Base-by-base conservation (phyloP, 1,139 yeast species). In the Nadsonia commutata region DNA sequence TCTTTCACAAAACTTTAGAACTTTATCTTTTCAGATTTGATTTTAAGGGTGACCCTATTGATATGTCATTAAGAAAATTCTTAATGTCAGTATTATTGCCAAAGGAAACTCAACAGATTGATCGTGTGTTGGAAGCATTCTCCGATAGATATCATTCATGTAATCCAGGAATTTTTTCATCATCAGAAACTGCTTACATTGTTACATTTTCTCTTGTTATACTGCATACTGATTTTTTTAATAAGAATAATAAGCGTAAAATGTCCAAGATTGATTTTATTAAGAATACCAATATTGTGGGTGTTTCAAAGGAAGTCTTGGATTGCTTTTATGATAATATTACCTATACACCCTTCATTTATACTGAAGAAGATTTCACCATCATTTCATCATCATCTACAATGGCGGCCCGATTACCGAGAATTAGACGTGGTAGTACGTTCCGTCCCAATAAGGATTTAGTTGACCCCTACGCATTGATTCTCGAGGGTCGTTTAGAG, bases 71-170 rank as follows among this genome's bases (percentile, higher is more conserved):
- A 42, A 60, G 88, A 39, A 71, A 70, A 51, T 67, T 79, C 42
- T 58, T 80, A 38, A 66, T 76, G 63, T 61, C 67, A 41, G 68
- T 74, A 42, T 72, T 72, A 44, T 59, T 80, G 20, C 86, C 88
- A 0, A 69, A 66, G 48, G 88, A 80, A 55, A 65, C 83, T 0
- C 86, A 79, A 55, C 85, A 80, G 53, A 79, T 79, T 44, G 86
- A 80, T 52, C 64, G 84, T 40, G 68, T 77, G 2, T 58, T 80
- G 40, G 72, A 70, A 43, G 68, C 70, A 21, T 78, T 79, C 58
- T 70, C 80, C 6, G 56, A 56, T 23, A 64, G 70, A 18, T 79
- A 68, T 53, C 60, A 64, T 44, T 57, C 60, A 41, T 64, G 67
- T 45, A 70, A 72, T 47, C 64, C 64, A 0, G 53, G 53, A 3